Base-by-base conservation (phyloP, 805 yeast genomes). In the Pichia rugopelliculosa region DNA sequence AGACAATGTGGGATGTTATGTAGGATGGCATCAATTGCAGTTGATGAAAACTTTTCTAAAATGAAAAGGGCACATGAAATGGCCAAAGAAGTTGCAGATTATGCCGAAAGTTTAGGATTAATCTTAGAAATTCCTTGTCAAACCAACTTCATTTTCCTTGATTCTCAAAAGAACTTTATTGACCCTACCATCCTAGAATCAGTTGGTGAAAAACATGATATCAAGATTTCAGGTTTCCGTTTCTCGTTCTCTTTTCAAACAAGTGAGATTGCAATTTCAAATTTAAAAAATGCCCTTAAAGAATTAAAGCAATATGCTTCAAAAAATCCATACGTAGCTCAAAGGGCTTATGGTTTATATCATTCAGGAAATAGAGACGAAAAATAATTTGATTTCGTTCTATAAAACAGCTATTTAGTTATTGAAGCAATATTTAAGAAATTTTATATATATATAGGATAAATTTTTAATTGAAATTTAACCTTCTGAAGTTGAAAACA, bases 1-100 rank as follows among this genome's bases (percentile, higher is more conserved):
- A 76, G 97, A 62, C 97, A 90, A 69, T 73, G 84, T 36, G 97
- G 97, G 48, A 68, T 87, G 66, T 73, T 90, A 58, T 72, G 91
- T 6, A 73, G 78, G 46, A 89, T 90, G 86, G 96, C 95, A 3
- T 63, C 73, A n/a, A 72, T 74, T 44, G 95, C 95, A 23, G 72
- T 90, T 46, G 81, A 85, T 46, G 82, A 83, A 53, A 85, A 84
- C 59, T 80, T 85, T 70, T 69, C 78, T 27, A 74, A 79, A 47
- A 71, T 82, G 59, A 59, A 61, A 42, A 56, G 57, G 18, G 72
- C 82, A 6, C 84, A 82, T 62, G 65, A 57, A n/a, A 65, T 61
- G 55, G 82, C 85, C 21, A 64, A 65, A 47, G 75, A 74, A 41
- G 70, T 81, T 33, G 76, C 74, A 52, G 62, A 68, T 6, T 77